Evolutionary conservation across 2,329 filamentous ascomycete genomes (phyloP), one percentile per base, ranked within the genome.

Genomic region (Incumbomyces lentus): DNA sequence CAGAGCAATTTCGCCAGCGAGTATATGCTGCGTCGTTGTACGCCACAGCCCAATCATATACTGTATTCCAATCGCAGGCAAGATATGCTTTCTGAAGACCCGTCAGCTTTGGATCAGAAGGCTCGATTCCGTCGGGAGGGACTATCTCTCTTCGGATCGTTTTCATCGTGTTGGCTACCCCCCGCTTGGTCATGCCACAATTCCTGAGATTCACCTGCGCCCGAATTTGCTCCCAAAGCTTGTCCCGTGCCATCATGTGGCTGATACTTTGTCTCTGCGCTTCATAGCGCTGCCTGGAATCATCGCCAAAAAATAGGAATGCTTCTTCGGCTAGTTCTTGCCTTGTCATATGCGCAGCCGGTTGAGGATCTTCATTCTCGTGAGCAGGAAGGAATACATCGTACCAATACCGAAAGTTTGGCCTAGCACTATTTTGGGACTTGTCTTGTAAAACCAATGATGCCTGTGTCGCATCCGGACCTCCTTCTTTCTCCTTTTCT

Each of bases 381-480:
- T 54, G 49, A 5, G 42, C 35, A 2, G 54, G 54, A 10, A 54
- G 52, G 44, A 49, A 60, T 12, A 34, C 40, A 43, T 44, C 48
- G 48, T 44, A 53, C 56, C 49, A 60, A 47, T 52, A 56, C 49
- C n/a, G 17, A 36, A 49, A 60, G 6, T 56, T 8, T 11, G 53
- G 50, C 48, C 60, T 61, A 43, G 62, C 67, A 40, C 66, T 61
- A 13, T 57, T 50, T 8, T 62, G 55, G 42, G 57, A 49, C 46
- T 58, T 52, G 48, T 58, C 54, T 33, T 56, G 51, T 6, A 46
- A 39, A 18, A 51, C 50, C 4, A 53, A 53, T 8, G 58, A 53
- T 1, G 66, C 58, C 1, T 47, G 50, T 4, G 50, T 54, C 8
- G 58, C 53, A 1, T 67, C 58, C 1, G 60, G 52, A 14, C 18